Percentiles rank a stretch among this genome's conserved stretches.
These are phyloP conservation scores for Aeminium ludgeri DNA, from an alignment of 495 filamentous ascomycete species.

Conservation along the genomic window DNA sequence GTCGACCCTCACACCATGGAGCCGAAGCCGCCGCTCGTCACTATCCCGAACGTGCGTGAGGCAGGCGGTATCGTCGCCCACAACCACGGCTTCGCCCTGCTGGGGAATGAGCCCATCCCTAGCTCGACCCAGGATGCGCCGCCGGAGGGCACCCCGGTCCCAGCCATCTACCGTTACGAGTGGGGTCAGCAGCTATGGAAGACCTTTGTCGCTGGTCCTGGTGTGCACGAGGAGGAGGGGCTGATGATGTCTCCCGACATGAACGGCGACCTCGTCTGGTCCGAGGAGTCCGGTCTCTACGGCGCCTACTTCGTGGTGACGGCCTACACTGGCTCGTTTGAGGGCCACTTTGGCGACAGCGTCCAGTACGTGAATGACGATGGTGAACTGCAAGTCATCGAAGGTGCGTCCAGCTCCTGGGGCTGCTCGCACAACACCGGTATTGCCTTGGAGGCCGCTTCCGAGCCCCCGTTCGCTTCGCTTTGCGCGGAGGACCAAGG, in stretches of 20 bases:
- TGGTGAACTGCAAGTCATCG: slow-evolving; percentile 29
- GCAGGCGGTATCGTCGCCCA: slow-evolving; percentile 39
- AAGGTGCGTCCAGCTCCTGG: slow-evolving; percentile 32
- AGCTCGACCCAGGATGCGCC: slow-evolving; percentile 31
- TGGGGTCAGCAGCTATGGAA: slow-evolving; percentile 34
- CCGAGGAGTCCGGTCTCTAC: slow-evolving; percentile 31
- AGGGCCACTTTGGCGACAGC: slow-evolving; percentile 37
- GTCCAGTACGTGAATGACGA: slow-evolving; percentile 33
- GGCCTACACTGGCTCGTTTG: slow-evolving; percentile 32
- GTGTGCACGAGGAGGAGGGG: slow-evolving; percentile 28
- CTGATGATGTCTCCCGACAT: slow-evolving; percentile 33
- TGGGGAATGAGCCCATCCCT: slow-evolving; percentile 34
- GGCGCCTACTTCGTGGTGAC: slow-evolving; percentile 40
- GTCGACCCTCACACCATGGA: slow-evolving; percentile 30
- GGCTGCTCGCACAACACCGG: slow-evolving; percentile 44
- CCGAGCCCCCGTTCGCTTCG: slow-evolving; percentile 33
- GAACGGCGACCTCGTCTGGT: slow-evolving; percentile 40
- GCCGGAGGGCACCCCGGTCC: slow-evolving; percentile 29
- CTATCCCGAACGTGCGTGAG: slow-evolving; percentile 28
- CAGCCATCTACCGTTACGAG: slow-evolving; percentile 33
- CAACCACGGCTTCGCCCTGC: slow-evolving; percentile 38
- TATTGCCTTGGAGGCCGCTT: slow-evolving; percentile 38
- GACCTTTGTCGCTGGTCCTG: slow-evolving; percentile 35
- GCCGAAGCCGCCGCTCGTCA: slow-evolving; percentile 30
- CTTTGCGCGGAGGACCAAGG: slow-evolving; percentile 41